Evolutionary conservation across 164 flowering plant genomes (phyloP).

Genomic region (Chimonanthus praecox): DNA sequence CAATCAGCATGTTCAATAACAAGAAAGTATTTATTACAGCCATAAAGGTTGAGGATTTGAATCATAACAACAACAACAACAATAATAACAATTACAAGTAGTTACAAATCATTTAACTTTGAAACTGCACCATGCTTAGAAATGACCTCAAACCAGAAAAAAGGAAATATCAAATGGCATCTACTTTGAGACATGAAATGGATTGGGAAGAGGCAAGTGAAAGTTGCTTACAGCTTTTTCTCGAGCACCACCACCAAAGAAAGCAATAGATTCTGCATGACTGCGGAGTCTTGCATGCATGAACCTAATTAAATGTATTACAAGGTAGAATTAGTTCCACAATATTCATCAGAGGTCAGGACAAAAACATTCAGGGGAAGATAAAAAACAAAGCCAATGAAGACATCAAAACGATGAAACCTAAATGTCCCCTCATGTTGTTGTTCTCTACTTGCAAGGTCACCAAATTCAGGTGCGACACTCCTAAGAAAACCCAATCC

Average conservation of each 20-base stretch:
- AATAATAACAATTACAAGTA: too few species aligned
- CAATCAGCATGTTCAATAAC: too few species aligned
- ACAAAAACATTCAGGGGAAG: neutral
- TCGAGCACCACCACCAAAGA: constrained; percentile 96
- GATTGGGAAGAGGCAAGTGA: neutral
- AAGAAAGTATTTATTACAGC: too few species aligned
- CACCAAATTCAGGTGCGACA: constrained; percentile 96
- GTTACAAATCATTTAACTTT: neutral
- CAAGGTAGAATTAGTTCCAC: constrained; percentile 3
- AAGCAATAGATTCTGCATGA: constrained; percentile 99
- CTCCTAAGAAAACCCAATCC: constrained; percentile 89
- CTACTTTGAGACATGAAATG: neutral
- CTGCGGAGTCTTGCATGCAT: constrained; percentile 91
- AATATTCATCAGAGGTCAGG: neutral
- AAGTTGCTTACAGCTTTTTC: constrained; percentile 76
- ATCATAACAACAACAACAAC: too few species aligned
- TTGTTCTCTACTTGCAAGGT: constrained; percentile 76
- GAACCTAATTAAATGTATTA: constrained; percentile 43
- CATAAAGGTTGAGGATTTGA: too few species aligned
- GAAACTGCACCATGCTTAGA: neutral
- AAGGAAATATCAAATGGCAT: neutral
- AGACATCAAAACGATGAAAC: constrained; percentile 28
- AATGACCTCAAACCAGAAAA: neutral
- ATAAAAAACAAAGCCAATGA: neutral
- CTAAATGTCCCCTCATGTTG: constrained; percentile 96